Base-by-base conservation (phyloP, 805 yeast genomes). In the Cyberlindnera xylosilytica region DNA sequence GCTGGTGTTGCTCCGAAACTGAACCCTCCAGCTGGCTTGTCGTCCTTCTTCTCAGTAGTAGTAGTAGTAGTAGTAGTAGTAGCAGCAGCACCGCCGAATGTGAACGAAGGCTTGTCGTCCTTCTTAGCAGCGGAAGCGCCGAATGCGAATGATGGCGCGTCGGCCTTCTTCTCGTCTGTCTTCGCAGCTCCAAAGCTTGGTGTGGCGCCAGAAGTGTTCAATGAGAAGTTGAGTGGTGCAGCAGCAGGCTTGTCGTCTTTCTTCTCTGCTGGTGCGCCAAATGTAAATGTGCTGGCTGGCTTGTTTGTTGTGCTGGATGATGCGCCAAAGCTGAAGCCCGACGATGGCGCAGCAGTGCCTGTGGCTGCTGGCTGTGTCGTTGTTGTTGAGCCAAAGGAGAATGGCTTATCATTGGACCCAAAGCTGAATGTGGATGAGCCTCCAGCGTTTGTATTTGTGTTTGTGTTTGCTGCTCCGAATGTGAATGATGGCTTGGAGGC, bases 1-100 rank as follows among this genome's bases (percentile, higher is more conserved):
- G 11, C 47, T n/a, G 39, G 26, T 18, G 34, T 38, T 52, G 37
- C 47, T 29, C 68, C 69, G 39, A 64, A 58, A 4, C 62, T 49
- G 42, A 63, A 55, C 3, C 47, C 50, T n/a, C n/a, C n/a, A n/a
- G 37, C 44, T 13, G 44, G 37, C 18, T 30, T 41, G 18, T 44
- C 48, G 7, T 39, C 51, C 24, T 46, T 50, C 47, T 50, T 52
- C 35, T 49, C 52, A 6, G 16, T 38, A 2, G 48, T 57, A 10
- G 38, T 20, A 18, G 44, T 6, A 38, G 13, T 6, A 9, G 42
- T 48, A 5, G 12, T 33, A 4, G 46, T 11, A n/a, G 32, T 31
- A 6, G 39, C 22, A 28, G 45, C 50, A 34, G 52, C 47, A 4
- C 42, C 32, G 26, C 41, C 36, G 24, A 44, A 34, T 13, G 44